phyloP scores from a whole-genome alignment of 1,284 basidiomycete genomes.

The Trichosporon sp. region DNA sequence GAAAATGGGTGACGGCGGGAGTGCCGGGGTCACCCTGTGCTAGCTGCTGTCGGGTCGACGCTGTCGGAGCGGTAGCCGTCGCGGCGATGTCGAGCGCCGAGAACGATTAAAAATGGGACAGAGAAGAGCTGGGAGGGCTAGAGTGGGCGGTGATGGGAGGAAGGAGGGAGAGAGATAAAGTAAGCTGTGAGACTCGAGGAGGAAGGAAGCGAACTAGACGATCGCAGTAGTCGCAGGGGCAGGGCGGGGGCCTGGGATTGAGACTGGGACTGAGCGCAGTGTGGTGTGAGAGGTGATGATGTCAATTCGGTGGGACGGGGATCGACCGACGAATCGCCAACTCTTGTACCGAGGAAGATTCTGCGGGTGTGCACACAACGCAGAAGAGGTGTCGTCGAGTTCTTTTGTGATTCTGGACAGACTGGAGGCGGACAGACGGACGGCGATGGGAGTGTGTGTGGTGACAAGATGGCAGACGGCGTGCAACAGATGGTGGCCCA shows the following conservation, averaged over 20 bases:
- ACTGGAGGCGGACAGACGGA: not conserved
- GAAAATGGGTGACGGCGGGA: not conserved
- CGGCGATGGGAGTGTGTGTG: not conserved
- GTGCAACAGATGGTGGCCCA: not conserved
- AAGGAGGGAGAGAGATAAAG: not conserved
- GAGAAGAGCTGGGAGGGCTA: not conserved
- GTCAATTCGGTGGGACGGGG: constrained; percentile 2
- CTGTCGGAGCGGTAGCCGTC: not conserved
- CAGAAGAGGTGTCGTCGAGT: not conserved
- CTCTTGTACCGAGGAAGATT: not conserved
- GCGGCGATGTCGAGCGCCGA: not conserved
- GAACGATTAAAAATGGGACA: not conserved
- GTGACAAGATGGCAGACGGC: not conserved
- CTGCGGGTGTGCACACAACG: not conserved
- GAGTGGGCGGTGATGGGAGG: not conserved
- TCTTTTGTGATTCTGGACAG: not conserved
- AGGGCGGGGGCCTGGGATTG: not conserved
- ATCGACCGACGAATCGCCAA: not conserved
- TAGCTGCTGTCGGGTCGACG: not conserved
- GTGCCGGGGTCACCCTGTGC: not conserved
- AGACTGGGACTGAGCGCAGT: not conserved
- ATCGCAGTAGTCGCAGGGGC: not conserved
- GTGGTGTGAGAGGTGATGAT: not conserved
- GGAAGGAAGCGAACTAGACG: not conserved
- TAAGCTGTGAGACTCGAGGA: not conserved